phyloP scores from a whole-genome alignment of 768 basidiomycete genomes.

The Artomyces pyxidatus region DNA sequence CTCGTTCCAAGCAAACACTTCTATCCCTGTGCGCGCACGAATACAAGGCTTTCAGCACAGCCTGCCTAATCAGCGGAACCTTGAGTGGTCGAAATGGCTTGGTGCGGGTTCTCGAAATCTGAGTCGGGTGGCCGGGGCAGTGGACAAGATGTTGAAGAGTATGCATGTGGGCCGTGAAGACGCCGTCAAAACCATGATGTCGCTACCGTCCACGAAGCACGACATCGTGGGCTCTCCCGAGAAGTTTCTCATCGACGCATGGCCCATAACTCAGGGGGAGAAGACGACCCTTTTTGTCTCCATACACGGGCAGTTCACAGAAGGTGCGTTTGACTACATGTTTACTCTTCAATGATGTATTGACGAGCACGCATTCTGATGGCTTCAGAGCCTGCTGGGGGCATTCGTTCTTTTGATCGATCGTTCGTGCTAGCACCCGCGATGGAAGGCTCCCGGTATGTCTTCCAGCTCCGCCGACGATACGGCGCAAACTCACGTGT shows the following conservation, averaged over 20 bases:
- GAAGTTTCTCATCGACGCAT: slow-evolving; percentile 84
- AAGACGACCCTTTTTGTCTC: slow-evolving; percentile 51
- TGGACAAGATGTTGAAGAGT: slow-evolving; percentile 54
- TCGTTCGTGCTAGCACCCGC: slow-evolving; percentile 84
- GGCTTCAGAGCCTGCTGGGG: slow-evolving; percentile 56
- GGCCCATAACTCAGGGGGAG: slow-evolving; percentile 61
- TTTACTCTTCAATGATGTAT: no score
- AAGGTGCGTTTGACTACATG: slow-evolving; percentile 56
- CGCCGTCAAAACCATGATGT: slow-evolving; percentile 48
- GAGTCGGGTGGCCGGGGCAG: slow-evolving; percentile 50
- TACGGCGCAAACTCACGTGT: slow-evolving; percentile 1
- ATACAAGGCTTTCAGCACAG: slow-evolving; percentile 59
- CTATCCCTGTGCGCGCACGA: slow-evolving; percentile 71
- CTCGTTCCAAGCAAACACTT: slow-evolving; percentile 80
- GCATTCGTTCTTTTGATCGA: slow-evolving; percentile 88
- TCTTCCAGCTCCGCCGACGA: slow-evolving; percentile 7
- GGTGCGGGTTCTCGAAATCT: slow-evolving; percentile 66
- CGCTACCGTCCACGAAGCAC: slow-evolving; percentile 74
- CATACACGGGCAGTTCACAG: slow-evolving; percentile 86
- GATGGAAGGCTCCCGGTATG: slow-evolving; percentile 69
- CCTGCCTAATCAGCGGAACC: slow-evolving; percentile 75
- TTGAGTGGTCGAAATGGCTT: slow-evolving; percentile 74
- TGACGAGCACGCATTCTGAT: no score
- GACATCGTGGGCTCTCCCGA: slow-evolving; percentile 70
- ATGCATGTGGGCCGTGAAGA: slow-evolving; percentile 67